Evolutionary conservation across 768 basidiomycete species (phyloP).

Genomic region (Trametes coccinea): DNA sequence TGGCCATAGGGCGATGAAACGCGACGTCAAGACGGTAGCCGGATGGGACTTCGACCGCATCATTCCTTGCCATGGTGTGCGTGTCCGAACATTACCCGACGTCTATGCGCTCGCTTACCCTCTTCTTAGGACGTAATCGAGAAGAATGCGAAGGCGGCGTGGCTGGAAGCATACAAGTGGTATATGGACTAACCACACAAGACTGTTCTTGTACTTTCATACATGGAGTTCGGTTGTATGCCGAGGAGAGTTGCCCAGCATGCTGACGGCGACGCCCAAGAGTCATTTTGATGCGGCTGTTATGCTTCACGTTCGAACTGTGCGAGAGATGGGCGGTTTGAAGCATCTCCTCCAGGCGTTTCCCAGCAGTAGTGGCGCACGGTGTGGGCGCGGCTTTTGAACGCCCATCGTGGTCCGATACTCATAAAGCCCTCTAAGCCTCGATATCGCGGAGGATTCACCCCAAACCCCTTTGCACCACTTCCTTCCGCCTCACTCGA

Average conservation of each 20-base stretch:
- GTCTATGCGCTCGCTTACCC: background rate
- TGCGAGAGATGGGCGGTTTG: background rate
- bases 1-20: conserved; percentile 50
- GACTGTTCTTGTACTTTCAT: no score
- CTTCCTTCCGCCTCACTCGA: background rate
- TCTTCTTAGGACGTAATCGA: conserved; percentile 48
- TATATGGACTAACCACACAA: conserved; percentile 20
- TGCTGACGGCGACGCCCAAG: no score
- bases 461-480: background rate
- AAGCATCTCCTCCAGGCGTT: background rate
- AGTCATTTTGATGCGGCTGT: no score
- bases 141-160: conserved; percentile 46
- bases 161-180: conserved; percentile 33
- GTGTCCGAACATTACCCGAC: conserved; percentile 21
- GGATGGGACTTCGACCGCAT: conserved; percentile 75
- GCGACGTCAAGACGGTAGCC: conserved; percentile 63
- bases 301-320: no score
- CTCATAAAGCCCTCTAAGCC: no score
- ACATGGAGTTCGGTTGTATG: no score
- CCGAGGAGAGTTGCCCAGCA: no score
- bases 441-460: no score
- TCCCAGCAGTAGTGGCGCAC: background rate
- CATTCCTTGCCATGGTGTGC: conserved; percentile 69
- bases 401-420: background rate
- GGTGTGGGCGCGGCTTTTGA: conserved; percentile 9